These are phyloP conservation scores for grape (Vitis vinifera) DNA, from an alignment of 164 flowering plant genomes.

Conservation along the genomic window DNA sequence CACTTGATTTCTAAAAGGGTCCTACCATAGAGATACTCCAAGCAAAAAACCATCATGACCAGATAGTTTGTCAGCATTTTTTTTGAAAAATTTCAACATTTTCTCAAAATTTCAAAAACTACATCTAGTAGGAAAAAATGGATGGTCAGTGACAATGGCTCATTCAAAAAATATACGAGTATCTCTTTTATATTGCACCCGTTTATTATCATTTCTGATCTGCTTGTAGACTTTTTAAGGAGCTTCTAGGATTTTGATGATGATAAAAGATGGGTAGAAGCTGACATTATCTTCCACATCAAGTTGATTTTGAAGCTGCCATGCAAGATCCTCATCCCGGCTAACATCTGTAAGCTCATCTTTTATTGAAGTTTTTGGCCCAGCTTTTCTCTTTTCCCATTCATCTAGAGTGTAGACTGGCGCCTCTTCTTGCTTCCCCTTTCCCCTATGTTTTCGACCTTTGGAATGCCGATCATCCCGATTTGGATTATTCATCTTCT, in stretches of 20 bases:
- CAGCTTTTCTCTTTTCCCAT: constrained; percentile 74
- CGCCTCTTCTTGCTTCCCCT: constrained; percentile 55
- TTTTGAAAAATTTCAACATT: background rate
- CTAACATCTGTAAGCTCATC: constrained; percentile 32
- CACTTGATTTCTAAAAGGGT: background rate
- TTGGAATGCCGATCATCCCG: constrained; percentile 26
- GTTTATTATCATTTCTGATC: background rate
- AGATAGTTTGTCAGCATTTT: background rate
- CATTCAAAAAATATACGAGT: too few relatives aligned
- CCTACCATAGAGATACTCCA: background rate
- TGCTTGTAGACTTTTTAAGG: background rate
- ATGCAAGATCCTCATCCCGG: constrained; percentile 80
- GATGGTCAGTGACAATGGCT: background rate
- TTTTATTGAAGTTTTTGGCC: constrained; percentile 16
- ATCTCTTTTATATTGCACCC: too few relatives aligned
- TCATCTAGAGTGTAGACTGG: constrained; percentile 71
- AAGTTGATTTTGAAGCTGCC: constrained; percentile 86
- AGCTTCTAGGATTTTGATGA: background rate
- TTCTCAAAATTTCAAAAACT: background rate
- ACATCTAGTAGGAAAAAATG: background rate
- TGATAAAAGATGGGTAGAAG: constrained; percentile 1
- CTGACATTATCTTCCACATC: constrained; percentile 80
- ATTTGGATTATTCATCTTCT: constrained; percentile 60
- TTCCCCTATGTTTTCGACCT: constrained; percentile 56
- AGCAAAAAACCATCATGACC: background rate